Evolutionary conservation across 2,329 filamentous ascomycete genomes (phyloP).

Genomic region (Colletotrichum godetiae): DNA sequence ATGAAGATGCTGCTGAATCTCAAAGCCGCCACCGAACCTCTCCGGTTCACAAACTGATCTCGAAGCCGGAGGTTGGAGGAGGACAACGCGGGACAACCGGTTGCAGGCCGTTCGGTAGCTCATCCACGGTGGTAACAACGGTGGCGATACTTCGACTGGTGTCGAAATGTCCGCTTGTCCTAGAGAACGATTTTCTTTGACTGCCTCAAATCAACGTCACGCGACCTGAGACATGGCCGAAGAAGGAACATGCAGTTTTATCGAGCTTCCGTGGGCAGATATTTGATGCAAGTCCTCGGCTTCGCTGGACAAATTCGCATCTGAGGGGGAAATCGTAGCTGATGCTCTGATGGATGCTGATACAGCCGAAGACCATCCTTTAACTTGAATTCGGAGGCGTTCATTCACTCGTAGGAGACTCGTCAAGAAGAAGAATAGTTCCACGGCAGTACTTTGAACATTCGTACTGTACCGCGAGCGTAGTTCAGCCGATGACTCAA

Average conservation of each 20-base stretch:
- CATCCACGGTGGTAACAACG: neutral
- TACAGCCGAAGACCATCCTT: neutral
- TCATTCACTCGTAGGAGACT: neutral
- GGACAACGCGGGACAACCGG: neutral
- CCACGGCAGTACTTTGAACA: neutral
- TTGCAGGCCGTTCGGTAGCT: neutral
- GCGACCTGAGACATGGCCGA: slow-evolving; percentile 1
- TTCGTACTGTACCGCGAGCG: neutral
- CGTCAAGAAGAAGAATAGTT: neutral
- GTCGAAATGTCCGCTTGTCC: neutral
- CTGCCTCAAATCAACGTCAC: neutral
- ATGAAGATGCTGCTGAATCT: neutral
- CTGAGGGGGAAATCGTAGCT: neutral
- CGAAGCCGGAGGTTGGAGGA: neutral
- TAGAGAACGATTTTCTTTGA: neutral
- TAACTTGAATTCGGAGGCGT: neutral
- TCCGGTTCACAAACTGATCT: neutral
- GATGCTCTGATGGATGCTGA: neutral
- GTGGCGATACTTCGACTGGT: neutral
- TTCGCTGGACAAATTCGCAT: neutral
- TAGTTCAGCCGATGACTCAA: slow-evolving; percentile 13
- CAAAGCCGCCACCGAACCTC: neutral
- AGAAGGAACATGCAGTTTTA: neutral
- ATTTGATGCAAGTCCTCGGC: neutral
- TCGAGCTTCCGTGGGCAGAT: neutral